Evolutionary conservation across 2,329 filamentous ascomycete species (phyloP).

Genomic region (Ophiostoma triangulosporum): DNA sequence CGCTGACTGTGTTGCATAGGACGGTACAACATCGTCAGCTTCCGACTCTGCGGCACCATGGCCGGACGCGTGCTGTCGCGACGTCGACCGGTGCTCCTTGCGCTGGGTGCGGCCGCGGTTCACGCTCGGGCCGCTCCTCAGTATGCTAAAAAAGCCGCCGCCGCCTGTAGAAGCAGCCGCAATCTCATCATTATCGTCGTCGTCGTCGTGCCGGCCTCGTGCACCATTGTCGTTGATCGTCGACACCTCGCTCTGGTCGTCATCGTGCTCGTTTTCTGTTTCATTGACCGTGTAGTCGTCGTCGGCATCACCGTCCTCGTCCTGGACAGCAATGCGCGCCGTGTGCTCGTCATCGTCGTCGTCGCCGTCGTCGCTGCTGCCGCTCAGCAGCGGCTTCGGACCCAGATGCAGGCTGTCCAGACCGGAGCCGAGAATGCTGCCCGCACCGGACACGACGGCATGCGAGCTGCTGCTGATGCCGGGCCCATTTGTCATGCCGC

Average conservation of each 20-base stretch:
- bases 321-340: slow-evolving; percentile 19
- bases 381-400: slow-evolving; percentile 8
- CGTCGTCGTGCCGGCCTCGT: background rate
- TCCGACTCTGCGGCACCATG: background rate
- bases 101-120: slow-evolving; percentile 6
- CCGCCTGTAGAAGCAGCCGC: background rate
- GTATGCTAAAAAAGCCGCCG: slow-evolving; percentile 47
- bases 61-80: background rate
- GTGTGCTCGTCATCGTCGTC: slow-evolving; percentile 13
- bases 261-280: slow-evolving; percentile 21
- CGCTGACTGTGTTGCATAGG: too few species aligned
- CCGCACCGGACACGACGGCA: slow-evolving; percentile 12
- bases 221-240: slow-evolving; percentile 10
- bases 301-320: slow-evolving; percentile 22
- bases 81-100: background rate
- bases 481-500: background rate
- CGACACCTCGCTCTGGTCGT: slow-evolving; percentile 24
- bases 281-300: slow-evolving; percentile 13
- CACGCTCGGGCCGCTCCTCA: slow-evolving; percentile 35
- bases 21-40: too few species aligned
- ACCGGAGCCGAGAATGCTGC: slow-evolving; percentile 4
- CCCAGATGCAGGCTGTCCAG: slow-evolving; percentile 5
- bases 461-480: slow-evolving; percentile 10
- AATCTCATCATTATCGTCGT: too few species aligned
- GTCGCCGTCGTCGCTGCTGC: slow-evolving; percentile 21